These are phyloP conservation scores for Cytospora leucostoma DNA, from an alignment of 2,329 filamentous ascomycete species.

Conservation along the genomic window DNA sequence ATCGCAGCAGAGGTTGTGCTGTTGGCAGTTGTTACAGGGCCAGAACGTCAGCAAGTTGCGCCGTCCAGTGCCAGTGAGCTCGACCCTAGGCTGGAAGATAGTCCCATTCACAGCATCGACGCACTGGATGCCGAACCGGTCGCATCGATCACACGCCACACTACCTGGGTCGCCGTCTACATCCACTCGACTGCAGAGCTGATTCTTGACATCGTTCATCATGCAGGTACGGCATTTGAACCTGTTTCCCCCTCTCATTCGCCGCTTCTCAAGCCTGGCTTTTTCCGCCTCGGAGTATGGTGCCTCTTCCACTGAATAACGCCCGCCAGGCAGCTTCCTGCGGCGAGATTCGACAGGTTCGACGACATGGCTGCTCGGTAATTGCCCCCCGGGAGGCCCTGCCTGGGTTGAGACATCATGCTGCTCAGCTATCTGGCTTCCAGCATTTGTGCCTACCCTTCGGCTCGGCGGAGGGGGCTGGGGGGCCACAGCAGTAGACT, in stretches of 20 bases:
- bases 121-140: conserved; percentile 5
- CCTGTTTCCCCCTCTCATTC: background rate
- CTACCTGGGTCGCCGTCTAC: background rate
- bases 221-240: background rate
- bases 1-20: background rate
- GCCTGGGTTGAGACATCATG: background rate
- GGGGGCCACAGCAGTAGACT: background rate
- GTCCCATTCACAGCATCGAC: background rate
- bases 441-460: background rate
- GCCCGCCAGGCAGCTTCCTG: background rate
- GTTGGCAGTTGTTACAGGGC: background rate
- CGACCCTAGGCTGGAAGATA: background rate
- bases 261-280: background rate
- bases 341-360: background rate
- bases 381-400: background rate
- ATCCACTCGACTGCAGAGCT: background rate
- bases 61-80: conserved; percentile 2
- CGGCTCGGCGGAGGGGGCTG: background rate
- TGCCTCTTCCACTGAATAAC: background rate
- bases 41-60: background rate
- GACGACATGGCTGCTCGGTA: background rate
- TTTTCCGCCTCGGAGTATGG: background rate
- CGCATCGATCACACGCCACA: background rate
- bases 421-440: too few species aligned
- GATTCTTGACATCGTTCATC: background rate